Evolutionary conservation across 1,284 basidiomycete species (phyloP).

Genomic region (Puccinia triticina): DNA sequence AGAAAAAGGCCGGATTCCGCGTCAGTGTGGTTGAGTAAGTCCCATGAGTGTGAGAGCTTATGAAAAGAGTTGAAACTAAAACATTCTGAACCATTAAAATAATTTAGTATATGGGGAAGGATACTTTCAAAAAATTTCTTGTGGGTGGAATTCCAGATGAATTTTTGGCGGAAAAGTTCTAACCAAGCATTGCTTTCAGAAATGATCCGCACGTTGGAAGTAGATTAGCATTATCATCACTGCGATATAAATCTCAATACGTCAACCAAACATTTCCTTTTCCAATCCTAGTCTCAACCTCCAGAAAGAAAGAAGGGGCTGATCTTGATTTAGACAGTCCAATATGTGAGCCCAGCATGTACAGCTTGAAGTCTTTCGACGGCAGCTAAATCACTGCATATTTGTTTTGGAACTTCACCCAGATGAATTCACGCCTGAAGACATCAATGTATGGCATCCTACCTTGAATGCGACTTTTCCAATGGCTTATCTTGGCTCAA

Average conservation of each 20-base stretch:
- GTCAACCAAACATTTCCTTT: constrained; percentile 33
- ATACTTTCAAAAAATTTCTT: constrained; percentile 22
- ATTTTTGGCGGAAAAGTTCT: background rate
- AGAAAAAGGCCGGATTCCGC: constrained; percentile 38
- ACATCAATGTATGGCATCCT: constrained; percentile 45
- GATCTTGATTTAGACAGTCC: constrained; percentile 13
- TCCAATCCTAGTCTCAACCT: constrained; percentile 37
- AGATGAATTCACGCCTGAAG: constrained; percentile 48
- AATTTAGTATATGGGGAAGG: constrained; percentile 44
- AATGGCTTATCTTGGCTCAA: constrained; percentile 30
- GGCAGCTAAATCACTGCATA: background rate
- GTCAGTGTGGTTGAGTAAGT: constrained; percentile 41
- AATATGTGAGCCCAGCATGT: constrained; percentile 29
- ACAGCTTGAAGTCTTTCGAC: background rate
- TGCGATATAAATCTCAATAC: constrained; percentile 43
- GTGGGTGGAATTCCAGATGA: constrained; percentile 3
- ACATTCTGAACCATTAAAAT: background rate
- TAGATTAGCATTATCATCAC: constrained; percentile 26
- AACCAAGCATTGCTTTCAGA: background rate
- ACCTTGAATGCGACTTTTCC: constrained; percentile 39
- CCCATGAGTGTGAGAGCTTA: background rate
- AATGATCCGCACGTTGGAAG: constrained; percentile 14
- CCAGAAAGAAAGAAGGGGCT: constrained; percentile 16
- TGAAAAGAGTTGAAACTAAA: background rate
- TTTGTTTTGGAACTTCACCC: background rate